Percentiles rank a stretch among this genome's conserved stretches.
phyloP scores from a whole-genome alignment of 441 rosid species.

The Theobroma grandiflorum region DNA sequence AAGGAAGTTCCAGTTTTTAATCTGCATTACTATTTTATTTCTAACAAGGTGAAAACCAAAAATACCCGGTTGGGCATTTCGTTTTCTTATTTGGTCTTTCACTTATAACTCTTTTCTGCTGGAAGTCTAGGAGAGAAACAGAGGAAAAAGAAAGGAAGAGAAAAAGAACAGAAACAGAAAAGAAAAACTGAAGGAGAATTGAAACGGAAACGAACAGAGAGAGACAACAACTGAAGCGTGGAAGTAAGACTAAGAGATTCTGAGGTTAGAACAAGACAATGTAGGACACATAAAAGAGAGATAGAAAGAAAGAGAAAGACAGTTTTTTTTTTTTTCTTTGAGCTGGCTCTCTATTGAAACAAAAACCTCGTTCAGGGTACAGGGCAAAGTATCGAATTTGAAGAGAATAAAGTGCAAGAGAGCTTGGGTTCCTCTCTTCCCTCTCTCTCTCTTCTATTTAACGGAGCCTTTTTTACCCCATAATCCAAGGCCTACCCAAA shows the following conservation, averaged over 20 bases:
- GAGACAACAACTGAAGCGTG: conserved; percentile 42
- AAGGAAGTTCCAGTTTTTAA: conserved; percentile 35
- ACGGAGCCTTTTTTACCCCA: conserved; percentile 38
- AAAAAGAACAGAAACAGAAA: not conserved
- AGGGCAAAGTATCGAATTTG: conserved; percentile 63
- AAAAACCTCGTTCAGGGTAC: conserved; percentile 69
- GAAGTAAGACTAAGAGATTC: conserved; percentile 55
- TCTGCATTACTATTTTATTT: conserved; percentile 35
- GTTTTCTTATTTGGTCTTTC: conserved; percentile 19
- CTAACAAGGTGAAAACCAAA: conserved; percentile 36
- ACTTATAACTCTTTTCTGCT: conserved; percentile 11
- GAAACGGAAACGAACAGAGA: conserved; percentile 34
- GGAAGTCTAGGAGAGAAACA: conserved; percentile 13
- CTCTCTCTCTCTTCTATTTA: conserved; percentile 15
- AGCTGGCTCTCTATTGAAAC: conserved; percentile 30
- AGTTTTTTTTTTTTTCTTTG: not conserved
- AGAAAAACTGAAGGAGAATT: conserved; percentile 18
- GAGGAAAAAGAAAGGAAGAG: conserved; percentile 29
- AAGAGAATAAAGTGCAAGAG: conserved; percentile 64
- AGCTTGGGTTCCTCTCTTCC: conserved; percentile 29
- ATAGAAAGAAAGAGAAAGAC: conserved; percentile 25
- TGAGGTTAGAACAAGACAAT: conserved; percentile 63
- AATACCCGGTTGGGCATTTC: conserved; percentile 30
- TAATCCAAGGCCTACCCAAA: conserved; percentile 42
- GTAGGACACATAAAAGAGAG: conserved; percentile 42